Conservation (phyloP, 768 basidiomycete species). For the Naganishia vaughanmartiniae region DNA sequence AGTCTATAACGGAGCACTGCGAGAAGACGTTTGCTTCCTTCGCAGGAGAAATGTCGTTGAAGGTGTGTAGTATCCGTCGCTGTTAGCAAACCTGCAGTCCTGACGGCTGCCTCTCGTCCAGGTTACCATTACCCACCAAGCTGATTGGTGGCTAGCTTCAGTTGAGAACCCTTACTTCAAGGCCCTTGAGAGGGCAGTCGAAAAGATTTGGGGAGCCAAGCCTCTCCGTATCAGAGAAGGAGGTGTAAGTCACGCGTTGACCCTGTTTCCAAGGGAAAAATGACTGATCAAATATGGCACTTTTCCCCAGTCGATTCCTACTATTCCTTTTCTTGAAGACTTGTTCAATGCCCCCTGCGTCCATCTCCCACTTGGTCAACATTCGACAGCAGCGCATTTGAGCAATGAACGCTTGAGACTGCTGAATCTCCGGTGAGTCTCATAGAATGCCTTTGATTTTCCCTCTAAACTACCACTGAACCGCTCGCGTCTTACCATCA, state of each 20-base stretch:
- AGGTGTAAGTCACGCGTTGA: slow-evolving; percentile 61
- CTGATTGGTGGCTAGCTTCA: slow-evolving; percentile 95
- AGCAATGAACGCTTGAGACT: slow-evolving; percentile 89
- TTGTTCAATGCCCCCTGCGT: slow-evolving; percentile 83
- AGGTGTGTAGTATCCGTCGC: slow-evolving; percentile 55
- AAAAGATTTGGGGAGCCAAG: slow-evolving; percentile 79
- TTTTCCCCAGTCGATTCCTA: slow-evolving; percentile 76
- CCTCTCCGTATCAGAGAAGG: slow-evolving; percentile 90
- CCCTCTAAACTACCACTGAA: neutral
- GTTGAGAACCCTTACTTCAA: slow-evolving; percentile 82
- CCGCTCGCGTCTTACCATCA: neutral
- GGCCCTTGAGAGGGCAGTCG: slow-evolving; percentile 75
- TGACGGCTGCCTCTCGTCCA: slow-evolving; percentile 45
- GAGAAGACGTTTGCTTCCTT: slow-evolving; percentile 61
- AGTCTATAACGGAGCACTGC: slow-evolving; percentile 63
- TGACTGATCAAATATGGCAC: slow-evolving; percentile 22
- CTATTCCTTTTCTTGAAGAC: slow-evolving; percentile 88
- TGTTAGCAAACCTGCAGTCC: neutral
- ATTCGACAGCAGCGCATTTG: slow-evolving; percentile 69
- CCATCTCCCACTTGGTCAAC: slow-evolving; percentile 88
- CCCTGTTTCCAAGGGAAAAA: neutral
- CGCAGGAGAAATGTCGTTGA: slow-evolving; percentile 67
- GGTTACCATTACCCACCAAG: slow-evolving; percentile 76
- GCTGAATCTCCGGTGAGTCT: slow-evolving; percentile 61
- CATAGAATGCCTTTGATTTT: neutral